phyloP scores from a whole-genome alignment of 495 filamentous ascomycete genomes.

The Annulohypoxylon nitens region DNA sequence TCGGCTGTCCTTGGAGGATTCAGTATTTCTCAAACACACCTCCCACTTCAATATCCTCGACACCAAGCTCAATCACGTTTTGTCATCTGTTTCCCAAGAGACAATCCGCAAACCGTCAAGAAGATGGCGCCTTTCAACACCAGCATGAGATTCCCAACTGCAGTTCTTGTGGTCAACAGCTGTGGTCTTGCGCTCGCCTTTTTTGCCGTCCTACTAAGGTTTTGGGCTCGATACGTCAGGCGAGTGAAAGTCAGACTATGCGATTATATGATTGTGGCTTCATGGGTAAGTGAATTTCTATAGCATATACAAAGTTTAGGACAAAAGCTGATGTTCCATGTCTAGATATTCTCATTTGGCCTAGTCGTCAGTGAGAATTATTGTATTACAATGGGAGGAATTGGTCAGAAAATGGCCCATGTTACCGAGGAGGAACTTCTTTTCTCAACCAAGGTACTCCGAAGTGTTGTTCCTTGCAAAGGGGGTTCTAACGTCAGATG shows the following conservation, averaged over 20 bases:
- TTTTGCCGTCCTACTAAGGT: conserved; percentile 8
- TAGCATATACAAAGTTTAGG: neutral
- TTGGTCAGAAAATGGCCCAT: conserved; percentile 6
- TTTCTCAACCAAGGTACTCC: conserved; percentile 8
- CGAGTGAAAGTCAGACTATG: conserved; percentile 1
- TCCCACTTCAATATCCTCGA: neutral
- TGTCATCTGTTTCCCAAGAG: neutral
- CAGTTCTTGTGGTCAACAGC: conserved; percentile 14
- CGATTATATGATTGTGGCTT: conserved; percentile 12
- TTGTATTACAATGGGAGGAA: conserved; percentile 3
- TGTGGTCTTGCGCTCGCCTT: conserved; percentile 11
- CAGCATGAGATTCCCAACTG: conserved; percentile 9
- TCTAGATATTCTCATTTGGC: conserved; percentile 7
- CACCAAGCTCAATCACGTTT: neutral
- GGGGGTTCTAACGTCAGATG: neutral
- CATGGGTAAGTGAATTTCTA: conserved; percentile 2
- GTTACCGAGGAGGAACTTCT: conserved; percentile 1
- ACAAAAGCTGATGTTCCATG: neutral
- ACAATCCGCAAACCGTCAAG: neutral
- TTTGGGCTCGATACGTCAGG: conserved; percentile 13
- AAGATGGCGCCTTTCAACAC: conserved; percentile 14
- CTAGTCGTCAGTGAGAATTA: conserved; percentile 13
- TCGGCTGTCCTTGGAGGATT: neutral
- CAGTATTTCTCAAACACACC: conserved; percentile 13
- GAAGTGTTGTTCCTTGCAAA: neutral